A percentile compares a stretch with the other conserved stretches of the same genome.
Conservation (phyloP, 164 flowering plant species). For the Nelumbo lutea region DNA sequence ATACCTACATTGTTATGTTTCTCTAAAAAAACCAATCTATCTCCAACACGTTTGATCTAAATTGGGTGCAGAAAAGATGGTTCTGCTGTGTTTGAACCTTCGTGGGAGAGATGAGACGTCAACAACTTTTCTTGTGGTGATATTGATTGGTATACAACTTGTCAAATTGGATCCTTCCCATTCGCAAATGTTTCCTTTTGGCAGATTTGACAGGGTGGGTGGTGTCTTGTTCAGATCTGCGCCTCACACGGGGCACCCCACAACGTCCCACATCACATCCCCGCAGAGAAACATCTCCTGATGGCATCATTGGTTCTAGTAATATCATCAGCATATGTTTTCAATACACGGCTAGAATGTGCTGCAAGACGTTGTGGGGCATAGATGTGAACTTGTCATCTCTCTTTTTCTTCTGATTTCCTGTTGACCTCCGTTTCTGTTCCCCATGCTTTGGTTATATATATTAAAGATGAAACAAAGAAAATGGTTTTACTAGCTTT, state of each 20-base stretch:
- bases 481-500: too few species aligned
- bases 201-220: background rate
- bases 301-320: too few species aligned
- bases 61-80: conserved; percentile 41
- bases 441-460: background rate
- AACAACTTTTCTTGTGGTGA: background rate
- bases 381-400: too few species aligned
- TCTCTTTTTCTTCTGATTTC: background rate
- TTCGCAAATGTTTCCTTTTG: background rate
- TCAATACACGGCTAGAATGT: too few species aligned
- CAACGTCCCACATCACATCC: too few species aligned
- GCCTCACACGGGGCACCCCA: too few species aligned
- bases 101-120: background rate
- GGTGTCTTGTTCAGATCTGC: background rate
- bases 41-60: background rate
- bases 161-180: background rate
- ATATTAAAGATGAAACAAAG: background rate
- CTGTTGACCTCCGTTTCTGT: background rate
- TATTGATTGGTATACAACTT: background rate
- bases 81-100: conserved; percentile 37
- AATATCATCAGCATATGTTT: too few species aligned
- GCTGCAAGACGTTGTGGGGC: too few species aligned
- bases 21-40: background rate
- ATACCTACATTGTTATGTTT: background rate
- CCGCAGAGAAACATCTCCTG: too few species aligned